Evolutionary conservation across 768 basidiomycete genomes (phyloP), one percentile per base, ranked within the genome.

Genomic region (Rhizopogon sp.): DNA sequence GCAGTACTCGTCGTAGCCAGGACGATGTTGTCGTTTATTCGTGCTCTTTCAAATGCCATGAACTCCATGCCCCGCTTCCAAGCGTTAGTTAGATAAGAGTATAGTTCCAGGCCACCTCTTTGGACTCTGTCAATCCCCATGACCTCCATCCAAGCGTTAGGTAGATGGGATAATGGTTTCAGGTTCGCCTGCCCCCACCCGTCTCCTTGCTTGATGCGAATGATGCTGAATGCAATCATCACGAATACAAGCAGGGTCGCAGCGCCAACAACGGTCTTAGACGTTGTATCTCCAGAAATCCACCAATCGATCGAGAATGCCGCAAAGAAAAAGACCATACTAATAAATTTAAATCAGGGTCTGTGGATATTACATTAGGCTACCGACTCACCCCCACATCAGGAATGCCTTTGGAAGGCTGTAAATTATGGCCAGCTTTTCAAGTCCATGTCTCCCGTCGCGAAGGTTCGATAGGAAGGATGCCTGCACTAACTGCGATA

Each of bases 161-260:
- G 17, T 17, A 47, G 33, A 47, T 5, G 13, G 14, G 4, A 5
- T 5, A 7, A 8, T 20, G 35, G 13, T 35, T 22, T 7, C 20
- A 35, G 13, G 6, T 35, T 11, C 2, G 33, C 13, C 8, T 3
- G 17, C 57, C 57, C 56, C 57, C 57, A 52, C 28, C 50, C 44
- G 17, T 54, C 52, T 31, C 52, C 47, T 44, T 52, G 40, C 39
- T 44, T 52, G 22, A 53, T 53, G n/a, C 56, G 43, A 39, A 69
- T 68, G 37, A 80, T 72, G 54, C 76, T 76, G 77, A 78, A 82
- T 5, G 66, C 39, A 33, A 79, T 72, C 42, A 79, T 66, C 8
- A 68, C 40, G 4, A 61, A 57, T 9, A 71, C 62, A 0, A 65
- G 37, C 6, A 61, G 29, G 63, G 69, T 74, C 6, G 68, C 57